These are phyloP conservation scores for Sarcocystis neurona DNA, from an alignment of 169 alveolate genomes.

Conservation along the genomic window DNA sequence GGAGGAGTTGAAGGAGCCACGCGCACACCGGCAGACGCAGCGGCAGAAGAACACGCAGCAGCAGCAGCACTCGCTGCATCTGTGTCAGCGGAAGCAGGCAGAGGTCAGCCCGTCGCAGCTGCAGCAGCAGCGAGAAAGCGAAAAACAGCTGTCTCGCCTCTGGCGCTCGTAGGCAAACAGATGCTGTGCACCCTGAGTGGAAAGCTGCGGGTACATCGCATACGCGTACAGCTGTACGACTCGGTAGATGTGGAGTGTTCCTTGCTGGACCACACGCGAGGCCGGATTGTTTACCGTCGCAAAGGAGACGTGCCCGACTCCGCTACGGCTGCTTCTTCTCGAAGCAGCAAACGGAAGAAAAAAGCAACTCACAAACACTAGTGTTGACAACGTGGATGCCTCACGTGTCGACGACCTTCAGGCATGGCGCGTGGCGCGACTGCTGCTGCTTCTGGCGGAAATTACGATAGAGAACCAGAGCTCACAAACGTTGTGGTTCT, in stretches of 20 bases:
- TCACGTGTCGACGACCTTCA: too few relatives aligned
- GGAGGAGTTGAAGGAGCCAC: too few relatives aligned
- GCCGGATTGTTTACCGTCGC: slow-evolving; percentile 2
- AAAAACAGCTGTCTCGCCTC: neutral
- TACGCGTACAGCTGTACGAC: slow-evolving; percentile 26
- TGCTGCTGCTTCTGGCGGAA: too few relatives aligned
- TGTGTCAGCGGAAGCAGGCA: neutral
- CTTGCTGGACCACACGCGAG: neutral
- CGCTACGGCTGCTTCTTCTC: too few relatives aligned
- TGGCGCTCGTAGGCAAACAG: slow-evolving; percentile 10
- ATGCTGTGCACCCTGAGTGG: slow-evolving; percentile 31
- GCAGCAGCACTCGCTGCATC: neutral
- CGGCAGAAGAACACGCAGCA: too few relatives aligned
- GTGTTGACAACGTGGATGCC: too few relatives aligned
- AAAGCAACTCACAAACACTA: too few relatives aligned
- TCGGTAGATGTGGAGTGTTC: neutral
- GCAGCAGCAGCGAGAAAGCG: neutral
- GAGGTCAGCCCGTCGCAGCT: neutral
- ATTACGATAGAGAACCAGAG: too few relatives aligned
- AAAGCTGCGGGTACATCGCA: slow-evolving; percentile 6
- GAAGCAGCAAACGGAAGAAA: too few relatives aligned
- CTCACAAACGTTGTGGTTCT: too few relatives aligned
- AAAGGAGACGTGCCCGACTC: neutral
- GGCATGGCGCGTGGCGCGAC: too few relatives aligned
- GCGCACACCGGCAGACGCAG: too few relatives aligned